A percentile compares a stretch with the other conserved stretches of the same genome.
These are phyloP conservation scores for Cryphonectria parasitica DNA, from an alignment of 2,329 filamentous ascomycete genomes.

Conservation along the genomic window DNA sequence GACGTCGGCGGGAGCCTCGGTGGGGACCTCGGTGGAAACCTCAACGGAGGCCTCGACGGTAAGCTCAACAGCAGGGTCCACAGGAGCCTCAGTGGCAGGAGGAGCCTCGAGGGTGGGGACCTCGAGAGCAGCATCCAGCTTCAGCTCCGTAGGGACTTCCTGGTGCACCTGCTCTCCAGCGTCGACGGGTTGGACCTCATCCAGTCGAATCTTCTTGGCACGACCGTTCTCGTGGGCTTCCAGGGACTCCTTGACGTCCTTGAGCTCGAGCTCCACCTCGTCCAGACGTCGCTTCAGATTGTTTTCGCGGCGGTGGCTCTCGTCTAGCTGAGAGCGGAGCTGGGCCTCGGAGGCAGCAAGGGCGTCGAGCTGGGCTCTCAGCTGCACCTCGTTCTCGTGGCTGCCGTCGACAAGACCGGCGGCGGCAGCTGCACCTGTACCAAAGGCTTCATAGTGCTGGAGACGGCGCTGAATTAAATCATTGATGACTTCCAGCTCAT, in stretches of 20 bases:
- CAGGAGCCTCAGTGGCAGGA: background rate
- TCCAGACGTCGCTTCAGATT: slow-evolving; percentile 81
- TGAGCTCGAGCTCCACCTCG: slow-evolving; percentile 69
- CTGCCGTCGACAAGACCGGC: slow-evolving; percentile 38
- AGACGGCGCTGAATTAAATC: slow-evolving; percentile 78
- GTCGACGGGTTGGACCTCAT: slow-evolving; percentile 31
- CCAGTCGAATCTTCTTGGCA: slow-evolving; percentile 39
- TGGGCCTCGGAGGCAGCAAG: slow-evolving; percentile 46
- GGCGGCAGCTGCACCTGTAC: slow-evolving; percentile 54
- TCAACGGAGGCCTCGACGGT: slow-evolving; percentile 11
- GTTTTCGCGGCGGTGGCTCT: slow-evolving; percentile 77
- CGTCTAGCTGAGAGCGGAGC: slow-evolving; percentile 69
- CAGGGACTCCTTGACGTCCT: slow-evolving; percentile 39
- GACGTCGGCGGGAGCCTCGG: slow-evolving; percentile 11
- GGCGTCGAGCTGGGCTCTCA: slow-evolving; percentile 60
- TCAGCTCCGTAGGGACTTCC: background rate
- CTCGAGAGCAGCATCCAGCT: background rate
- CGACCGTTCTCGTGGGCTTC: slow-evolving; percentile 35
- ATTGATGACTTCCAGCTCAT: slow-evolving; percentile 94
- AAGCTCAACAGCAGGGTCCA: slow-evolving; percentile 7
- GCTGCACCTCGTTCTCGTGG: slow-evolving; percentile 64
- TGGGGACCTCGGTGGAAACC: background rate
- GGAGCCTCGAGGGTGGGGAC: background rate
- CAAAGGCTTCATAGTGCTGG: slow-evolving; percentile 68
- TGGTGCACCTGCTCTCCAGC: slow-evolving; percentile 16